phyloP scores from a whole-genome alignment of 306 rosid genomes.

The Luffa aegyptiaca region DNA sequence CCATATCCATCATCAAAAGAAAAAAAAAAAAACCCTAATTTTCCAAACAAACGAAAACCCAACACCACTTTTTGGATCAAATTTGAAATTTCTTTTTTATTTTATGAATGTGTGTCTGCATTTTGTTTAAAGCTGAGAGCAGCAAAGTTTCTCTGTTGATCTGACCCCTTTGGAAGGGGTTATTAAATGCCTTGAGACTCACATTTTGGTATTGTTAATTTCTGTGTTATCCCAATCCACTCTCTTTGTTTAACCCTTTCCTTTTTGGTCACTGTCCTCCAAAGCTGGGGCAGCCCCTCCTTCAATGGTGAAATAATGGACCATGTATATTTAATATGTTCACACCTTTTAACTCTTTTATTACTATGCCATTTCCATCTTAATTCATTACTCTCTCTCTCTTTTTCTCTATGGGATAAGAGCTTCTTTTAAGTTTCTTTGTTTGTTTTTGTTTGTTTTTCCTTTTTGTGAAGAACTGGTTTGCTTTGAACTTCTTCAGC shows the following conservation, averaged over 20 bases:
- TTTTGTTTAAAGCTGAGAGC: neutral
- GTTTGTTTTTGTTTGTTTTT: neutral
- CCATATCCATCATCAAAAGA: neutral
- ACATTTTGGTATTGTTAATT: neutral
- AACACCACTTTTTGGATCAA: neutral
- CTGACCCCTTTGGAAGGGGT: constrained; percentile 6
- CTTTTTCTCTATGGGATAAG: neutral
- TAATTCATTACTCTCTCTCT: neutral
- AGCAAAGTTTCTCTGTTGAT: neutral
- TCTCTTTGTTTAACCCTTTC: neutral
- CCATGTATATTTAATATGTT: neutral
- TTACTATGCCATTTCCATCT: neutral
- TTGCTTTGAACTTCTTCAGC: neutral
- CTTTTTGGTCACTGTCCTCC: constrained; percentile 6
- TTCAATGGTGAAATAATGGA: neutral
- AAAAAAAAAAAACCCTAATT: constrained; percentile 1
- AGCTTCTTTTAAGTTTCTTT: neutral
- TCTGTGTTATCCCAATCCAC: neutral
- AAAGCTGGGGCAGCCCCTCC: neutral
- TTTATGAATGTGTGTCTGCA: neutral
- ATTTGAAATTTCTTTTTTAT: neutral
- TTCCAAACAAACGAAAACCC: neutral
- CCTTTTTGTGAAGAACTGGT: neutral
- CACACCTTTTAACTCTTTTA: neutral
- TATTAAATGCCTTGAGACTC: neutral